Conservation (phyloP, 306 rosid genomes). For the Prunus campanulata region DNA sequence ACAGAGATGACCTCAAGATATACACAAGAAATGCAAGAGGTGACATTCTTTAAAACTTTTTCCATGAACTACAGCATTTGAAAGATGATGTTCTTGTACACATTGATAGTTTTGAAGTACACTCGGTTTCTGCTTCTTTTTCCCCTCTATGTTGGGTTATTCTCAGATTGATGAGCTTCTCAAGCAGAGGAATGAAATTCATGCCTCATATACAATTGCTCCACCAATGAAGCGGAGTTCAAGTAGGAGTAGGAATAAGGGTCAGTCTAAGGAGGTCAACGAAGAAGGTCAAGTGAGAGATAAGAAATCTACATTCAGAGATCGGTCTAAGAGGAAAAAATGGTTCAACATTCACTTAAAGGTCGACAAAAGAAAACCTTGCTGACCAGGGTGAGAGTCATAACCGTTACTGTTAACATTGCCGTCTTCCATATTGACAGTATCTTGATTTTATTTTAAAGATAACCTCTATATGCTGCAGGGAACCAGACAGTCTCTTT, state of each 20-base stretch:
- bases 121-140: background rate
- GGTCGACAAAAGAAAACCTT: conserved; percentile 93
- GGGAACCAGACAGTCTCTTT: conserved; percentile 21
- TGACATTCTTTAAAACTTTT: conserved; percentile 24
- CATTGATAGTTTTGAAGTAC: background rate
- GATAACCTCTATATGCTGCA: conserved; percentile 6
- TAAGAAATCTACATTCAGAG: conserved; percentile 54
- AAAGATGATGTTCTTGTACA: background rate
- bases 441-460: background rate
- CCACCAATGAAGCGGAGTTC: conserved; percentile 75
- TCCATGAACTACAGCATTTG: background rate
- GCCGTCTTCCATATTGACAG: conserved; percentile 7
- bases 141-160: conserved; percentile 8
- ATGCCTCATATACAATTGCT: conserved; percentile 66
- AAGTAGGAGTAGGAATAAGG: conserved; percentile 64
- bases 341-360: conserved; percentile 87
- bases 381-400: conserved; percentile 53
- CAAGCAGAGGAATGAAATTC: conserved; percentile 87
- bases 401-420: conserved; percentile 12
- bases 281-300: conserved; percentile 75
- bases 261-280: conserved; percentile 60
- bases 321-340: conserved; percentile 79
- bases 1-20: conserved; percentile 92
- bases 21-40: conserved; percentile 91
- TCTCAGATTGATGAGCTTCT: conserved; percentile 86